Conservation (phyloP, 2,329 filamentous ascomycete species). For the Stagonosporopsis cucurbitacearum region DNA sequence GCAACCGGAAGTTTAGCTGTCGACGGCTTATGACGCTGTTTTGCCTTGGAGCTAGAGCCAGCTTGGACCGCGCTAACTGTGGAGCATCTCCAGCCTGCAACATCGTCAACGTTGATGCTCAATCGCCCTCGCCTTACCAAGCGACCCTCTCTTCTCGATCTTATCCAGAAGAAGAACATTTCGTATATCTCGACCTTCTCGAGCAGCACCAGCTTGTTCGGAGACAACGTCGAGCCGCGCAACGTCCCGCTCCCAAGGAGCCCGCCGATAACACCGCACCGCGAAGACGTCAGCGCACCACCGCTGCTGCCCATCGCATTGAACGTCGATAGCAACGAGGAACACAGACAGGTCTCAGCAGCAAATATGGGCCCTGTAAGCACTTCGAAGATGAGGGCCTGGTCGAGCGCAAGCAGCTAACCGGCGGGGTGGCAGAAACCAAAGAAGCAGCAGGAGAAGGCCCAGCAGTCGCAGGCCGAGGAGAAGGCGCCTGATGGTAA, state of each 20-base stretch:
- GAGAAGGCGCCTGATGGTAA: conserved; percentile 49
- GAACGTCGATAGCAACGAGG: conserved; percentile 25
- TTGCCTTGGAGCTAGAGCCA: conserved; percentile 2
- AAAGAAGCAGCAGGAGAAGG: conserved; percentile 47
- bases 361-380: conserved; percentile 50
- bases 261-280: conserved; percentile 40
- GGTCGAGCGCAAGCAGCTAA: conserved; percentile 32
- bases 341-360: conserved; percentile 18
- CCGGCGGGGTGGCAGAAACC: conserved; percentile 37
- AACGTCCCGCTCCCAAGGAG: conserved; percentile 47
- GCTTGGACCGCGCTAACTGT: conserved; percentile 18
- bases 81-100: conserved; percentile 31
- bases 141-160: conserved; percentile 68
- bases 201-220: conserved; percentile 26
- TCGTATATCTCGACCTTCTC: conserved; percentile 52
- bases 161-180: conserved; percentile 61
- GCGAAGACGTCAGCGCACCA: conserved; percentile 32
- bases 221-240: conserved; percentile 38
- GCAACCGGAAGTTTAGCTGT: not conserved
- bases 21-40: conserved; percentile 15
- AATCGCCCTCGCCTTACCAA: conserved; percentile 65
- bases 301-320: conserved; percentile 35
- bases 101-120: conserved; percentile 52
- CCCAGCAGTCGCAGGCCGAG: conserved; percentile 48
- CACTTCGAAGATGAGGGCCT: conserved; percentile 9